These are phyloP conservation scores for Salix dunnii DNA, from an alignment of 345 rosid genomes.

Conservation along the genomic window DNA sequence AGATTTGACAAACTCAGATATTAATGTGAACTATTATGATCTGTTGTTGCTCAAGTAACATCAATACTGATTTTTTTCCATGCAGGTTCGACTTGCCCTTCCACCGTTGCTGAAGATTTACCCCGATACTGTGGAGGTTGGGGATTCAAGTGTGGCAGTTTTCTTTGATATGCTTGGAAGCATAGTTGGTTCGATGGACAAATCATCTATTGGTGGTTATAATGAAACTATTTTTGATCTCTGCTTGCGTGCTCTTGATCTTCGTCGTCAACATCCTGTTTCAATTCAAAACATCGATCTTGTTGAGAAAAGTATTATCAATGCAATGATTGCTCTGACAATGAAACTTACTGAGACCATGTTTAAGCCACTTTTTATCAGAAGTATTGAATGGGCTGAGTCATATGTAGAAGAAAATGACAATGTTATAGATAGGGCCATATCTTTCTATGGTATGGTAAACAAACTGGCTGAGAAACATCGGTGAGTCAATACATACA, in stretches of 20 bases:
- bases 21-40: not conserved
- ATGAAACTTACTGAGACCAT: slow-evolving; percentile 91
- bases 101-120: slow-evolving; percentile 69
- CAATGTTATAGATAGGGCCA: slow-evolving; percentile 52
- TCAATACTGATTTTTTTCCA: slow-evolving; percentile 9
- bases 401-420: slow-evolving; percentile 47
- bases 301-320: slow-evolving; percentile 69
- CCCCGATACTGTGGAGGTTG: slow-evolving; percentile 57
- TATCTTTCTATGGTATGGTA: slow-evolving; percentile 72
- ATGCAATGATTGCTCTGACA: slow-evolving; percentile 56
- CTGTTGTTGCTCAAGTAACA: not conserved
- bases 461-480: slow-evolving; percentile 78
- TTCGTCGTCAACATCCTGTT: slow-evolving; percentile 60
- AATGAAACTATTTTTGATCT: slow-evolving; percentile 68
- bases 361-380: slow-evolving; percentile 88
- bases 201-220: slow-evolving; percentile 54
- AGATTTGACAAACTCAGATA: slow-evolving; percentile 25
- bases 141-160: slow-evolving; percentile 68
- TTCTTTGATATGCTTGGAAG: slow-evolving; percentile 70
- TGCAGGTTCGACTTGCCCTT: slow-evolving; percentile 81
- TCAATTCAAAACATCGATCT: slow-evolving; percentile 55
- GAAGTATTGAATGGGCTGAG: slow-evolving; percentile 83
- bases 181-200: slow-evolving; percentile 67
- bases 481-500: slow-evolving; percentile 43
- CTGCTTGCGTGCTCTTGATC: slow-evolving; percentile 81